These are phyloP conservation scores for Stachybotrys chartarum DNA, from an alignment of 2,329 filamentous ascomycete genomes.

Conservation along the genomic window DNA sequence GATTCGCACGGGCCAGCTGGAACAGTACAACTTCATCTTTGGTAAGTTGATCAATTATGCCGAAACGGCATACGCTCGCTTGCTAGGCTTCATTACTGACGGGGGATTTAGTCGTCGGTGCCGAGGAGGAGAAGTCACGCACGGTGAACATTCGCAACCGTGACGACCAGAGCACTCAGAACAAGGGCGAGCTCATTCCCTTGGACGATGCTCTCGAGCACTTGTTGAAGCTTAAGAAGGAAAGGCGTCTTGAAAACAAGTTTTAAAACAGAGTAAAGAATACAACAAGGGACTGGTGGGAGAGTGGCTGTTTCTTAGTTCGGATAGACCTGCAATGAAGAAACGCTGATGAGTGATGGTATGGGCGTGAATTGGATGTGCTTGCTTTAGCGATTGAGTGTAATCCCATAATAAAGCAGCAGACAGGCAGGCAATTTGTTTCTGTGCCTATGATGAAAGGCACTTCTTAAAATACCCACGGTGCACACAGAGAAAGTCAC, in stretches of 20 bases:
- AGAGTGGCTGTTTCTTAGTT: background rate
- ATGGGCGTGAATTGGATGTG: no score
- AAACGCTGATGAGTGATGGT: background rate
- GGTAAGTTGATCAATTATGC: conserved; percentile 34
- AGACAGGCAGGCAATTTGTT: no score
- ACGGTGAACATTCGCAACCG: conserved; percentile 58
- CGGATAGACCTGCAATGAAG: background rate
- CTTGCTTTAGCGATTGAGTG: no score
- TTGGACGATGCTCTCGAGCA: conserved; percentile 51
- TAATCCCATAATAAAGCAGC: no score
- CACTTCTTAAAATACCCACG: no score
- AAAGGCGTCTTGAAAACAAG: conserved; percentile 31
- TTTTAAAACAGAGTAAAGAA: conserved; percentile 12
- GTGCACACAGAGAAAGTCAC: no score
- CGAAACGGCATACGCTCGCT: background rate
- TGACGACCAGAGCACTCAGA: conserved; percentile 55
- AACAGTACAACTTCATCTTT: conserved; percentile 81
- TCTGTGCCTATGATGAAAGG: no score
- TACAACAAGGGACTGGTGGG: background rate
- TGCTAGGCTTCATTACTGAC: conserved; percentile 7
- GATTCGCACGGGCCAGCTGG: conserved; percentile 73
- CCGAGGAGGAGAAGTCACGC: conserved; percentile 51
- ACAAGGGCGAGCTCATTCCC: conserved; percentile 51
- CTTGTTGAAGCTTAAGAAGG: conserved; percentile 42
- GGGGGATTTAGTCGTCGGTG: conserved; percentile 45